phyloP scores from a whole-genome alignment of 2,329 filamentous ascomycete species.

The Aureobasidium namibiae region DNA sequence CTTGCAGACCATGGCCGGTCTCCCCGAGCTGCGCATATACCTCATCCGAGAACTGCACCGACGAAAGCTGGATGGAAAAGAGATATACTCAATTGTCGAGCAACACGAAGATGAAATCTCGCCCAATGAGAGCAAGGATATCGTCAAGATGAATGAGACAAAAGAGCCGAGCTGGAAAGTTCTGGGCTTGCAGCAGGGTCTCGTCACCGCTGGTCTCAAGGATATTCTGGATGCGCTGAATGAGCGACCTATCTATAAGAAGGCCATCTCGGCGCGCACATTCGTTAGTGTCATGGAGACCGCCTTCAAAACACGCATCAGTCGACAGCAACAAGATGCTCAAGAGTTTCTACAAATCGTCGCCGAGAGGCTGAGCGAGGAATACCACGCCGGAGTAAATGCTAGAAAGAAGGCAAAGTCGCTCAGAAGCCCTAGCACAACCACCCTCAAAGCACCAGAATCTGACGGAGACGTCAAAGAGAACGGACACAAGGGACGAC shows the following conservation, averaged over 20 bases:
- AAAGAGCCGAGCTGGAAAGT: conserved; percentile 38
- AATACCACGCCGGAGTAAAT: conserved; percentile 78
- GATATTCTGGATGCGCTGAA: conserved; percentile 88
- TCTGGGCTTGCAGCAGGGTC: conserved; percentile 62
- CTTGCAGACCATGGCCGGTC: conserved; percentile 81
- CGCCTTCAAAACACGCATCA: conserved; percentile 85
- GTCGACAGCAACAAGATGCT: conserved; percentile 90
- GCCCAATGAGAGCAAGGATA: conserved; percentile 52
- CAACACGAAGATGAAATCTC: conserved; percentile 35
- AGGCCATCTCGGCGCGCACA: conserved; percentile 79
- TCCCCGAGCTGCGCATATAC: conserved; percentile 83
- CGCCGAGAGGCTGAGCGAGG: conserved; percentile 83
- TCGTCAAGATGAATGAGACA: conserved; percentile 26
- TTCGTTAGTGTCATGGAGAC: conserved; percentile 78
- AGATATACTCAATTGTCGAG: conserved; percentile 53
- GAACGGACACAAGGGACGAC: not conserved
- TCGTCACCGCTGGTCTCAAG: conserved; percentile 82
- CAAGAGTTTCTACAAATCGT: conserved; percentile 96
- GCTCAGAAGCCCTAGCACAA: conserved; percentile 8
- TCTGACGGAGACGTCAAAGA: not conserved
- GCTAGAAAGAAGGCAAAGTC: conserved; percentile 53
- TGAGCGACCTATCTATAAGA: conserved; percentile 85
- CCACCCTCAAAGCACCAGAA: not conserved
- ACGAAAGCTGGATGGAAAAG: conserved; percentile 67
- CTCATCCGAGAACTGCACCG: conserved; percentile 86